Evolutionary conservation across 169 alveolate species (phyloP).

Genomic region (Theileria annulata): DNA sequence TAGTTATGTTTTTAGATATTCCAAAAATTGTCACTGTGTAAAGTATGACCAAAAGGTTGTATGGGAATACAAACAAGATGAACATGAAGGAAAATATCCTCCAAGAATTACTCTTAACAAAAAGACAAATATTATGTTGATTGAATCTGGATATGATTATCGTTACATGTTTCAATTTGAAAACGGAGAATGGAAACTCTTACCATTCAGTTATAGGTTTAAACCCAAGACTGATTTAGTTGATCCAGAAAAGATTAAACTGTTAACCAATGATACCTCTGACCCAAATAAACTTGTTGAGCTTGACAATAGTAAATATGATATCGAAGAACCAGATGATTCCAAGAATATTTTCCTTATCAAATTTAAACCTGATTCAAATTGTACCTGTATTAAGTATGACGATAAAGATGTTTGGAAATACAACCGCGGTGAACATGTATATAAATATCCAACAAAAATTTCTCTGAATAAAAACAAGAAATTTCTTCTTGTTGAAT

Average conservation of each 20-base stretch:
- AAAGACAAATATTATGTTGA: background rate
- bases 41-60: background rate
- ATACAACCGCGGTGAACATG: background rate
- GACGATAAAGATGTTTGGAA: background rate
- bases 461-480: background rate
- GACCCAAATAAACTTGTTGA: background rate
- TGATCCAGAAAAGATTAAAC: background rate
- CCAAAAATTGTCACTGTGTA: background rate
- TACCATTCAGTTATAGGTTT: background rate
- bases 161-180: background rate
- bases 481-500: background rate
- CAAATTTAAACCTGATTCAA: background rate
- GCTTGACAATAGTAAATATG: background rate
- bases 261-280: background rate
- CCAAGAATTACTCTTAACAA: background rate
- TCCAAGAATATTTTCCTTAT: background rate
- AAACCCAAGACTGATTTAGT: background rate
- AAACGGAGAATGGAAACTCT: background rate
- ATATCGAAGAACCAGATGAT: background rate
- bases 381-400: background rate
- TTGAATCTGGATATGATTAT: background rate
- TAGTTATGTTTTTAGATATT: background rate
- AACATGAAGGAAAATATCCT: background rate
- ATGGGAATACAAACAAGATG: background rate
- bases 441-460: background rate